A percentile compares a stretch with the other conserved stretches of the same genome.
phyloP scores from a whole-genome alignment of 345 rosid species.

The Hibiscus syriacus region DNA sequence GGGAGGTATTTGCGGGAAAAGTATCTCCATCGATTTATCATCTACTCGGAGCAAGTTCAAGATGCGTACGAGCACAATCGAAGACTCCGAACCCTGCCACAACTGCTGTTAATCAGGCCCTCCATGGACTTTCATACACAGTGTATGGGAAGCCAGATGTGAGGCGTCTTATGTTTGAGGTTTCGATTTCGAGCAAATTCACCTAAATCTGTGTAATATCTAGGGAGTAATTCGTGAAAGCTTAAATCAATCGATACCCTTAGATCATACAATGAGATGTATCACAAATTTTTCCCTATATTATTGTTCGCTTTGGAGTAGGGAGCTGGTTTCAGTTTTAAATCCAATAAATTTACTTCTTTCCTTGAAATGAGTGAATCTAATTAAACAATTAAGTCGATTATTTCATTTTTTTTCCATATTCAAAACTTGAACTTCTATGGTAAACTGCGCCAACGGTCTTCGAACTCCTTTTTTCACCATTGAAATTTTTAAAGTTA shows the following conservation, averaged over 20 bases:
- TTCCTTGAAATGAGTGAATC: too few relatives aligned
- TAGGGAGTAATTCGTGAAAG: background rate
- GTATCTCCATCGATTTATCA: constrained; percentile 51
- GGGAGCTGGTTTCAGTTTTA: background rate
- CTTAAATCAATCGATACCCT: background rate
- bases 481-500: too few relatives aligned
- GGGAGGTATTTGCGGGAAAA: constrained; percentile 78
- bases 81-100: too few relatives aligned
- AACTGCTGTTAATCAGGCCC: constrained; percentile 80
- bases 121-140: constrained; percentile 80
- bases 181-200: constrained; percentile 93
- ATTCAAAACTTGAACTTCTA: too few relatives aligned
- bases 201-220: constrained; percentile 58
- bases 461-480: too few relatives aligned
- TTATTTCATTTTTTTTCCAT: too few relatives aligned
- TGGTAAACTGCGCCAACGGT: too few relatives aligned
- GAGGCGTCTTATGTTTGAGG: constrained; percentile 82
- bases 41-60: constrained; percentile 67
- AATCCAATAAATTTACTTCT: background rate
- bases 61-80: constrained; percentile 24
- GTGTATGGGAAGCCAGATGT: constrained; percentile 85
- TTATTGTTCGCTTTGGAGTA: background rate
- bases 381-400: too few relatives aligned
- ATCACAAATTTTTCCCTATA: background rate
- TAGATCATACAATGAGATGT: background rate